These are phyloP conservation scores for Bipolaris gigantea DNA, from an alignment of 2,329 filamentous ascomycete genomes.

Conservation along the genomic window DNA sequence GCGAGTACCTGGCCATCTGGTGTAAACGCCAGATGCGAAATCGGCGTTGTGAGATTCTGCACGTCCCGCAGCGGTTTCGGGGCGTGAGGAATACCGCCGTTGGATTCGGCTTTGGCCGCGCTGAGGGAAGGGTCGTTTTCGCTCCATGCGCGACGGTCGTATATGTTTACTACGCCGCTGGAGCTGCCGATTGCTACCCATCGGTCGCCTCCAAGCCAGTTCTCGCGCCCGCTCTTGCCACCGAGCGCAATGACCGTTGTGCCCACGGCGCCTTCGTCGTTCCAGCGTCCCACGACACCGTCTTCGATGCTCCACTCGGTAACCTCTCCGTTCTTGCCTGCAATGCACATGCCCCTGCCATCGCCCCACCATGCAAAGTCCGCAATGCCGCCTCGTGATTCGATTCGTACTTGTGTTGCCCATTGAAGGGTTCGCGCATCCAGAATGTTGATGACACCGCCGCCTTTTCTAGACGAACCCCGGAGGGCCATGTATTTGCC, in stretches of 20 bases:
- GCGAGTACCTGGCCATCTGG: constrained; percentile 87
- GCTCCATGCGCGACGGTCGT: constrained; percentile 73
- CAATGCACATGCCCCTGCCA: constrained; percentile 77
- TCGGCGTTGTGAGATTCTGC: constrained; percentile 85
- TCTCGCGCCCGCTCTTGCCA: constrained; percentile 63
- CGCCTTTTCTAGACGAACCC: constrained; percentile 79
- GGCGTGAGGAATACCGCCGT: constrained; percentile 60
- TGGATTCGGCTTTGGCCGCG: constrained; percentile 28
- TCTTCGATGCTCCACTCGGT: constrained; percentile 80
- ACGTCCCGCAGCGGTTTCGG: constrained; percentile 74
- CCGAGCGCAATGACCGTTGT: constrained; percentile 82
- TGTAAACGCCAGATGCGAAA: constrained; percentile 78
- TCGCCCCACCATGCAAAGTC: constrained; percentile 94
- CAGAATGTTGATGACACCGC: constrained; percentile 84
- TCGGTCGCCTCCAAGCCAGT: constrained; percentile 71
- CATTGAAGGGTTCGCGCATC: constrained; percentile 82
- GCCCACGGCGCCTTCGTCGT: constrained; percentile 84
- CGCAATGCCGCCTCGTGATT: constrained; percentile 79
- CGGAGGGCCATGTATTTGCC: constrained; percentile 83
- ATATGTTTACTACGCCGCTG: constrained; percentile 89
- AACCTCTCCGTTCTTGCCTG: constrained; percentile 84
- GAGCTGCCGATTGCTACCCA: constrained; percentile 89
- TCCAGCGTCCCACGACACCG: constrained; percentile 79
- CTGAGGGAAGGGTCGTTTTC: constrained; percentile 29
- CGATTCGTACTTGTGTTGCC: constrained; percentile 78